Base-by-base conservation (phyloP, 371 early-diverging fungal genomes). In the Dichotomocladium elegans region DNA sequence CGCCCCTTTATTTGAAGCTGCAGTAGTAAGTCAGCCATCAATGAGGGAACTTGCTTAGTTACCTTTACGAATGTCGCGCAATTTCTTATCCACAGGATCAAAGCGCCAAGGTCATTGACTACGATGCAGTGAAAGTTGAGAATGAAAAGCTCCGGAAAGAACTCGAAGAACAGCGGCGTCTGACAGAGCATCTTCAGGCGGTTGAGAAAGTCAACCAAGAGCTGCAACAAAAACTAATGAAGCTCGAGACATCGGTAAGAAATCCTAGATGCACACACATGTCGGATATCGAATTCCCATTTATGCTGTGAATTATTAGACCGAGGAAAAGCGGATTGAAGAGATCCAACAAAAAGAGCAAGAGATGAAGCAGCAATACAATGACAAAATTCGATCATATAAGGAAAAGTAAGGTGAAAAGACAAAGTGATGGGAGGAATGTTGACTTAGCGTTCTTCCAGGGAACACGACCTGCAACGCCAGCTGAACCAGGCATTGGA, bases 401-500 rank as follows among this genome's bases (percentile, higher is more conserved):
- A 93, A 92, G 61, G 90, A 92, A 40, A 82, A 84, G 88, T 87
- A 74, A 45, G 25, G 29, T 2, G 25, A 5, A 47, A 10, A 10
- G 2, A 9, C 27, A 41, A 15, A 14, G 9, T 22, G 43, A 4
- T 4, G 12, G 28, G 4, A 5, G 19, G 9, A 5, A 9, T 0
- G 17, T 17, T 19, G 25, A 25, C 12, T 25, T 29, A 29, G 15
- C 24, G 4, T 24, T 3, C 9, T 7, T 9, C 0, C 52, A 88
- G 91, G n/a, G 95, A 95, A 47, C 77, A 87, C 40, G 85, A 88
- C 14, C 64, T 95, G 17, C 91, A 93, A 56, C 78, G 83, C 17
- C 92, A 92, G 53, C 64, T 95, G 21, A 87, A 85, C 31, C 88
- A 89, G 30, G 81, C 92, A 40, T 86, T 87, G 42, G 90, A 89